Evolutionary conservation across 2,329 filamentous ascomycete genomes (phyloP), one percentile per base, ranked within the genome.

Genomic region (Arthrinium phaeospermum): DNA sequence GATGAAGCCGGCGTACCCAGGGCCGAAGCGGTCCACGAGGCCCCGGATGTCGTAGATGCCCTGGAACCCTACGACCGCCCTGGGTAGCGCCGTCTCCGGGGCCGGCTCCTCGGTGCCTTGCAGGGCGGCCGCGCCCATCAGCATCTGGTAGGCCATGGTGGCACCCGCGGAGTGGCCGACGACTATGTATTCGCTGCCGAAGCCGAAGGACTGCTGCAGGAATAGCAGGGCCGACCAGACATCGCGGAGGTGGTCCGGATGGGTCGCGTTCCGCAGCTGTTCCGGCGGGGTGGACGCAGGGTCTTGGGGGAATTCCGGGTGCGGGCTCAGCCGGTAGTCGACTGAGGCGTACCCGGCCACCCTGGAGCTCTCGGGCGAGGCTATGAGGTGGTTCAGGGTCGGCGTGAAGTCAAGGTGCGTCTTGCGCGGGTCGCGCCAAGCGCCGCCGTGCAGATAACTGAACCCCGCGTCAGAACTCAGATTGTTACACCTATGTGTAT

Each of bases 1-100:
- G 27, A 92, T 83, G 73, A 94, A 91, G 4, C 85, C 84, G 7
- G 81, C 78, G 78, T 94, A 94, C 41, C 77, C 79, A 7, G 82
- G 83, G 24, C 78, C 79, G 47, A 87, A 83, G 10, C 86, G 83
- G 67, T 83, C 80, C 37, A 86, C 82, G 27, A 94, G 80, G 0
- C 85, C 85, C 10, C 84, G 84, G 13, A 94, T 80, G 77, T 92
- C 89, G 80, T 93, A 94, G 30, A 94, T 89, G 0, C 92, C 92
- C 71, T 88, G 88, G 27, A 93, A 81, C 46, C 90, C 87, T 5
- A 93, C 78, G n/a, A 93, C 81, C 4, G 86, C 88, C 3, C 82
- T 77, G 0, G 90, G 90, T 24, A 84, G 78, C 7, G 79, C 81
- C 4, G 83, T 78, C 12, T 75, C 75, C 4, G 57, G 68, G 37